phyloP scores from a whole-genome alignment of 2,329 filamentous ascomycete species.

The Claviceps capensis region DNA sequence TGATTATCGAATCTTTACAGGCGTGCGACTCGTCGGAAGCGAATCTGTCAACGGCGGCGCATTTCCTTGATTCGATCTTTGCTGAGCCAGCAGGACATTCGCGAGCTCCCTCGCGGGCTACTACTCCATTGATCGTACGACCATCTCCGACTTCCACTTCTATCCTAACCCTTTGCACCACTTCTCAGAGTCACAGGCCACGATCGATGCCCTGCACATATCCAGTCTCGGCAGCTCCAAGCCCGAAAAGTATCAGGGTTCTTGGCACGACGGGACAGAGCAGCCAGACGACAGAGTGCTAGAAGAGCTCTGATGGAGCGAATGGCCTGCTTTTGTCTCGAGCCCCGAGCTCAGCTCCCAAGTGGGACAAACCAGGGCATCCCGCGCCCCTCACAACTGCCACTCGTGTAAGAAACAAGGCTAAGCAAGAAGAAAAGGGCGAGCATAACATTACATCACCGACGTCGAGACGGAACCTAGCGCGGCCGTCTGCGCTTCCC shows the following conservation, averaged over 20 bases:
- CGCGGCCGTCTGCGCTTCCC: conserved; percentile 57
- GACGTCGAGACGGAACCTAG: conserved; percentile 47
- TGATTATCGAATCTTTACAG: conserved; percentile 59
- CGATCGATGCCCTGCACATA: conserved; percentile 16
- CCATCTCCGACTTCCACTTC: conserved; percentile 17
- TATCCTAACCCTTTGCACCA: conserved; percentile 7
- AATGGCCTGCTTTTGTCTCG: background rate
- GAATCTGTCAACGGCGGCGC: conserved; percentile 55
- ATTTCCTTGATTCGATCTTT: conserved; percentile 69
- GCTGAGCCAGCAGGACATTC: conserved; percentile 46
- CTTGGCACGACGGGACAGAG: conserved; percentile 20
- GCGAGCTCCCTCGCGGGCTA: conserved; percentile 49
- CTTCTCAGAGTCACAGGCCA: conserved; percentile 11
- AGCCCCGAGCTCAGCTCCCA: conserved; percentile 14
- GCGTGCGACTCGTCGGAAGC: conserved; percentile 73
- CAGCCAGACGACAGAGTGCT: conserved; percentile 14
- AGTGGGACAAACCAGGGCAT: conserved; percentile 16
- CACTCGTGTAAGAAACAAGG: conserved; percentile 28
- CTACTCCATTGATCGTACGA: conserved; percentile 57
- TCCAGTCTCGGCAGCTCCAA: conserved; percentile 16
- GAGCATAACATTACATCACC: conserved; percentile 32
- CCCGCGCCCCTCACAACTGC: conserved; percentile 33
- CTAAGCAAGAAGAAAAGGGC: conserved; percentile 37
- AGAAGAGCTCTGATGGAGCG: conserved; percentile 14
- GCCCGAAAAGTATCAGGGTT: conserved; percentile 31